These are phyloP conservation scores for Colletotrichum tropicale DNA, from an alignment of 2,329 filamentous ascomycete species.

Conservation along the genomic window DNA sequence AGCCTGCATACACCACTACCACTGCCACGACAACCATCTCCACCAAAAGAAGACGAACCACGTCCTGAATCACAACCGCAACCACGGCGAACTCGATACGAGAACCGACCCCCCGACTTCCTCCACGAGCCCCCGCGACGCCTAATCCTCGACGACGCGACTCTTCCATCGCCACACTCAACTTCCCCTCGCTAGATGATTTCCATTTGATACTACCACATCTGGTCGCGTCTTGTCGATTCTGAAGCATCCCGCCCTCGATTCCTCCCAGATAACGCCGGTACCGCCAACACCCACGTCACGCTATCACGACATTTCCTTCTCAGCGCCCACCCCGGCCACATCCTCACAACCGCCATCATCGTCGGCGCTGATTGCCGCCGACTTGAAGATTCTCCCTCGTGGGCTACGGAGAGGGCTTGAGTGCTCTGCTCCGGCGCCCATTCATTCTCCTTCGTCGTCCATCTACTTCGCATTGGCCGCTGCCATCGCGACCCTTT, in stretches of 20 bases:
- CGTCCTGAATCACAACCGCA: background rate
- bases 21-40: constrained; percentile 2
- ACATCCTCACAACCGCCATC: background rate
- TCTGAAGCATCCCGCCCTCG: background rate
- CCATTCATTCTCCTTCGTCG: constrained; percentile 10
- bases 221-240: constrained; percentile 5
- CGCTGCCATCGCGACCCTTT: constrained; percentile 17
- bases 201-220: background rate
- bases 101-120: background rate
- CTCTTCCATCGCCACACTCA: background rate
- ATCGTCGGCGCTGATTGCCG: constrained; percentile 13
- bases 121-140: background rate
- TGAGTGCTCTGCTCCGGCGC: constrained; percentile 27
- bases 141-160: background rate
- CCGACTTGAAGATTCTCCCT: background rate
- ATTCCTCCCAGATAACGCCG: background rate
- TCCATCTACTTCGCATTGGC: constrained; percentile 2
- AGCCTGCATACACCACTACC: constrained; percentile 6
- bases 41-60: background rate
- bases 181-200: background rate
- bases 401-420: constrained; percentile 27
- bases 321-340: background rate
- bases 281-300: constrained; percentile 7
- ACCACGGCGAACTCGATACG: background rate
- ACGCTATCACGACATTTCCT: constrained; percentile 16